Evolutionary conservation across 768 basidiomycete species (phyloP), one percentile per base, ranked within the genome.

Genomic region (Myochromella boudieri): DNA sequence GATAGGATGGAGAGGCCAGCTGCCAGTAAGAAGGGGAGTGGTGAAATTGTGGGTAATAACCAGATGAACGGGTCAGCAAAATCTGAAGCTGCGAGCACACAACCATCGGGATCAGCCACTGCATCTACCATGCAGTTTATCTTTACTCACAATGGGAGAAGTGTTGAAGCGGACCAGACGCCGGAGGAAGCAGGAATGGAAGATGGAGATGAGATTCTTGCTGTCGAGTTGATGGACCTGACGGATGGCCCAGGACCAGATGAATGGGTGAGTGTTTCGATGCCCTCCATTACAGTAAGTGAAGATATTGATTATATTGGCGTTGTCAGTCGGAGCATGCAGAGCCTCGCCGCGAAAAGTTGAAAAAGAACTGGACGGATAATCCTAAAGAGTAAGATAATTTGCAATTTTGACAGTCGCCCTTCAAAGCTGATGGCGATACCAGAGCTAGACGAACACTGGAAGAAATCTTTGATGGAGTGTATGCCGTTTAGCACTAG

Each of bases 141-240:
- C 37, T 94, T 93, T 68, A 87, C 87, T 8, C 85, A 90, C 60
- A 82, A 87, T 51, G 91, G 91, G 20, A 73, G 87, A 54, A 80
- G 80, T 40, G 63, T 94, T n/a, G 86, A 89, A 46, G 75, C 82
- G 11, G 88, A 92, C 40, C 84, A 85, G 62, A 91, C 91, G 8
- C 86, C 90, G 18, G 91, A 93, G 61, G 90, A 93, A 56, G 78
- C 83, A 38, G 87, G 86, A 4, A 87, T 94, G 75, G 91, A 94
- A 57, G 87, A 91, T 55, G 84, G 84, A 4, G 91, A 94, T 62
- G 89, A 92, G 67, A 89, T 94, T 61, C 70, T 91, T 40, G 91
- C 91, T 11, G 85, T 93, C 15, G 91, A 94, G 68, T 67, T 94
- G 65, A 89, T 92, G 88, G 91, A 94, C 62, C 72, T 94, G 56